Conservation (phyloP, 768 basidiomycete species). For the Serendipita sp. region DNA sequence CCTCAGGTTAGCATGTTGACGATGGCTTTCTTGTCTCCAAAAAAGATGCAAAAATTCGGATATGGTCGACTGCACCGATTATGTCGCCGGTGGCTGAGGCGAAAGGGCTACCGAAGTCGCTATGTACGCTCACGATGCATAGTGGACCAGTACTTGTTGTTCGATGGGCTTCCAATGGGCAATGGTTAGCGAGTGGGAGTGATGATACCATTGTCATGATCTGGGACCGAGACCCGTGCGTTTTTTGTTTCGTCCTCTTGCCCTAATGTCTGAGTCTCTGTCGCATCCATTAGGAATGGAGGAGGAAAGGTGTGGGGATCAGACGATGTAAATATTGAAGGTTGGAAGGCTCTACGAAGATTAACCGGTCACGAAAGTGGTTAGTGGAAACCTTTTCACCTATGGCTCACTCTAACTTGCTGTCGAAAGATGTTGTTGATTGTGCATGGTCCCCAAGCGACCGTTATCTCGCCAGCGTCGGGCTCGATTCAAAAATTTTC, state of each 20-base stretch:
- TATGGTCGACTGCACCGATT: constrained; percentile 95
- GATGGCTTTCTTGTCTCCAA: not conserved
- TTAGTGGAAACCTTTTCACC: constrained; percentile 21
- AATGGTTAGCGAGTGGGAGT: constrained; percentile 89
- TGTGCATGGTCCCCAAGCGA: constrained; percentile 92
- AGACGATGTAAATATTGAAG: constrained; percentile 90
- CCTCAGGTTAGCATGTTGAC: not conserved
- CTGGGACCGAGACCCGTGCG: constrained; percentile 94
- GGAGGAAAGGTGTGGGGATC: constrained; percentile 85
- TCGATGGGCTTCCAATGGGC: constrained; percentile 84
- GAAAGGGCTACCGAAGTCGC: constrained; percentile 57
- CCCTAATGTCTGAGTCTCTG: not conserved
- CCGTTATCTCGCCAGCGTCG: constrained; percentile 82
- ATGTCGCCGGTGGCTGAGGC: constrained; percentile 52
- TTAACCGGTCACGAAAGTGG: constrained; percentile 91
- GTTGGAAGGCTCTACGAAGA: constrained; percentile 87
- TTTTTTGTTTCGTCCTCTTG: constrained; percentile 13
- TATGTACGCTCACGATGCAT: constrained; percentile 87
- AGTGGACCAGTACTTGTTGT: constrained; percentile 84
- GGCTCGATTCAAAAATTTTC: constrained; percentile 76
- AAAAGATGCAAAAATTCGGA: constrained; percentile 77
- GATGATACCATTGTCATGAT: constrained; percentile 94
- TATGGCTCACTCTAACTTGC: constrained; percentile 8
- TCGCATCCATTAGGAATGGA: constrained; percentile 33
- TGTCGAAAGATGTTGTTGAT: constrained; percentile 67